Conservation (phyloP, 345 rosid species). For the Eucalyptus globulus region DNA sequence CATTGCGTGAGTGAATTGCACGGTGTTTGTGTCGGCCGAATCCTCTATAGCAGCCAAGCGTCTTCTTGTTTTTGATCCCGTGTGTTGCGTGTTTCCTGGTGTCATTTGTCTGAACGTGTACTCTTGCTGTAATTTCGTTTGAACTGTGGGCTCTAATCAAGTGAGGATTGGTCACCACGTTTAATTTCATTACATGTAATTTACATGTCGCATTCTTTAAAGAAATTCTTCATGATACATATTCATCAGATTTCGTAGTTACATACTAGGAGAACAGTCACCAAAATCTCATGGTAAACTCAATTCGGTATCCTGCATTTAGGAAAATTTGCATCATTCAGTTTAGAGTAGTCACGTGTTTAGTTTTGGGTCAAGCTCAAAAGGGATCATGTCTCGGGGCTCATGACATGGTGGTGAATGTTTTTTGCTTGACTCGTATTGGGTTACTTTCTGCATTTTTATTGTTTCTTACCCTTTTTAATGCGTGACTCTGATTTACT, state of each 20-base stretch:
- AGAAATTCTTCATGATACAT: background rate
- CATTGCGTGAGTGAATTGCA: background rate
- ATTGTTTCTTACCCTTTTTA: too few species aligned
- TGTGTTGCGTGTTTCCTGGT: background rate
- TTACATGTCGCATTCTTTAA: background rate
- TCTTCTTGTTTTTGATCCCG: background rate
- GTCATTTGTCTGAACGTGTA: background rate
- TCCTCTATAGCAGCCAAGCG: background rate
- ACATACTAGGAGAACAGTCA: background rate
- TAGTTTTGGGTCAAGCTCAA: background rate
- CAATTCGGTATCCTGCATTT: background rate
- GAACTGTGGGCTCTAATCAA: background rate
- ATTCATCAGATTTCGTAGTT: background rate
- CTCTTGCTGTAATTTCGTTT: background rate
- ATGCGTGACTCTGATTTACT: too few species aligned
- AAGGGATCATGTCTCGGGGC: background rate
- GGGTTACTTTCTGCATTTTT: too few species aligned
- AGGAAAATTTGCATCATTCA: background rate
- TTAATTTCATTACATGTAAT: too few species aligned
- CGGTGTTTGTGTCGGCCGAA: background rate
- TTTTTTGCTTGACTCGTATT: too few species aligned
- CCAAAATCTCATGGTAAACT: background rate
- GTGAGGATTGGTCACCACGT: background rate
- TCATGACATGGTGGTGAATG: background rate
- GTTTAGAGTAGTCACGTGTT: too few species aligned